Conservation (phyloP, 768 basidiomycete genomes). For the Russula foetens region DNA sequence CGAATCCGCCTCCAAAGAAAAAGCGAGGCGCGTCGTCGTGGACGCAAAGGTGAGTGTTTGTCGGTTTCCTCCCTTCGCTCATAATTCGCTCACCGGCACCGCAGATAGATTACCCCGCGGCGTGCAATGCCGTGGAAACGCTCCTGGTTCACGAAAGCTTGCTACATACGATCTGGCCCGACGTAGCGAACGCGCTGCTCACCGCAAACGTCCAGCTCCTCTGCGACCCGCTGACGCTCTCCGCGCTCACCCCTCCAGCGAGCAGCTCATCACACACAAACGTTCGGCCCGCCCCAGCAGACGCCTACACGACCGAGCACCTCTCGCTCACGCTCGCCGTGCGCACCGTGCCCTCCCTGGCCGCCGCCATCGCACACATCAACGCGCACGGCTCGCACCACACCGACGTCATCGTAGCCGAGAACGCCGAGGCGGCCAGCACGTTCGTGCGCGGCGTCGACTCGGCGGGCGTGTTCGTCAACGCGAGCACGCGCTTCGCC, state of each 20-base stretch:
- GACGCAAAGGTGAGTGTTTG: conserved; percentile 74
- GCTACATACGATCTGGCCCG: conserved; percentile 70
- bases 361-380: conserved; percentile 77
- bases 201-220: conserved; percentile 62
- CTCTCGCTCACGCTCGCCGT: conserved; percentile 81
- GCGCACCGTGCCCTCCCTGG: conserved; percentile 59
- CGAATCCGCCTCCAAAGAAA: conserved; percentile 65
- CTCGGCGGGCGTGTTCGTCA: conserved; percentile 87
- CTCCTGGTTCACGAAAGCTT: conserved; percentile 75
- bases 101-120: conserved; percentile 90
- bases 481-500: conserved; percentile 92
- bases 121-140: conserved; percentile 90
- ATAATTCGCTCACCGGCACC: not conserved
- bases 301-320: conserved; percentile 81
- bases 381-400: conserved; percentile 93
- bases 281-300: conserved; percentile 43
- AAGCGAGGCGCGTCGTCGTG: conserved; percentile 72
- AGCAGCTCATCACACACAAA: conserved; percentile 16
- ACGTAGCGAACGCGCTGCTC: conserved; percentile 66
- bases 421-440: conserved; percentile 53
- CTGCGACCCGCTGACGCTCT: conserved; percentile 63
- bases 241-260: conserved; percentile 40
- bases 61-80: not conserved
- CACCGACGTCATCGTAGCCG: conserved; percentile 89
- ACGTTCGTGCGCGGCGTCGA: conserved; percentile 84